Evolutionary conservation across 371 early-diverging fungal species (phyloP).

Genomic region (Mucor ambiguus): DNA sequence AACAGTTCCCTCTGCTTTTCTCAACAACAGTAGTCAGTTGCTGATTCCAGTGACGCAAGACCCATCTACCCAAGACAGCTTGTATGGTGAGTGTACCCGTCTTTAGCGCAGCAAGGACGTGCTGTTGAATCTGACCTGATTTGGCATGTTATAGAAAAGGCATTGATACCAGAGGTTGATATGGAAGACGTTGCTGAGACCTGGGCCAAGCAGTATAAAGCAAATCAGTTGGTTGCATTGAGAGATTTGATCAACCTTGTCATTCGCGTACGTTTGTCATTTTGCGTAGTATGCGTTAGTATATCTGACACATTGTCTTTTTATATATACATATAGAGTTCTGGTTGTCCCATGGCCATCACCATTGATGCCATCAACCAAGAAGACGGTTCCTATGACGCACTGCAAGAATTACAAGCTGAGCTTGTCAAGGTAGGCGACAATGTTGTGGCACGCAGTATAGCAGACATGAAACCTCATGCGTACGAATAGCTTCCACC

Average conservation of each 20-base stretch:
- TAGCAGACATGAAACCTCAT: not conserved
- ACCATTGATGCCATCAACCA: constrained; percentile 38
- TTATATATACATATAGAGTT: constrained; percentile 34
- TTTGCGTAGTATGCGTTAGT: not conserved
- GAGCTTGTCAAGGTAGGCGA: constrained; percentile 41
- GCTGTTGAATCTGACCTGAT: not conserved
- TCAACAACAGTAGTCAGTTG: constrained; percentile 34
- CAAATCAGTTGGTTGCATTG: constrained; percentile 35
- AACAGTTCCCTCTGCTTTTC: constrained; percentile 12
- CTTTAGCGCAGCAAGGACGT: too few relatives aligned
- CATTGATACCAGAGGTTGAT: constrained; percentile 4
- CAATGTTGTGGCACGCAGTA: not conserved
- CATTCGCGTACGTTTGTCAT: constrained; percentile 50
- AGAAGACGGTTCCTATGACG: constrained; percentile 43
- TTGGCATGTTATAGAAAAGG: not conserved
- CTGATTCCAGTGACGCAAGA: constrained; percentile 32
- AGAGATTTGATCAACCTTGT: constrained; percentile 63
- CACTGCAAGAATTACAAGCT: constrained; percentile 47
- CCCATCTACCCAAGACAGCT: constrained; percentile 10
- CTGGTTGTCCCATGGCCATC: constrained; percentile 46
- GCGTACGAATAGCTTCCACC: constrained; percentile 40
- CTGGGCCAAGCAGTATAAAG: constrained; percentile 33
- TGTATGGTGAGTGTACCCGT: constrained; percentile 36
- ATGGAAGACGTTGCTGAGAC: constrained; percentile 31
- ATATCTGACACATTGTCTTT: not conserved